Evolutionary conservation across 2,329 filamentous ascomycete species (phyloP).

Genomic region (Endoconidiophora polonica): DNA sequence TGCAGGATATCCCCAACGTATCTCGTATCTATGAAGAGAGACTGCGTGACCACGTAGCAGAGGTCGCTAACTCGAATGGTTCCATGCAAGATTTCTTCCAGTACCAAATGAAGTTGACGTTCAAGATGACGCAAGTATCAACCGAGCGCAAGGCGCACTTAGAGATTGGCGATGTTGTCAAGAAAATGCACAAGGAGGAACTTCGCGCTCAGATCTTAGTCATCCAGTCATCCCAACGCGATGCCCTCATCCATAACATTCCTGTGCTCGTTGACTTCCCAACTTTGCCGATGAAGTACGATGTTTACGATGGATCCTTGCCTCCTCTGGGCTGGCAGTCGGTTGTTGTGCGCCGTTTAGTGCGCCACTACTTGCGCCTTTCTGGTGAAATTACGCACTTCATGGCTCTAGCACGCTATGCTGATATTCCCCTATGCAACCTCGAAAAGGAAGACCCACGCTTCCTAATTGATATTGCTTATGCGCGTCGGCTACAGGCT

Average conservation of each 20-base stretch:
- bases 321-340: constrained; percentile 89
- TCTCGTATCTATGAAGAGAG: constrained; percentile 75
- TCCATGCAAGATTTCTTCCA: constrained; percentile 62
- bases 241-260: constrained; percentile 68
- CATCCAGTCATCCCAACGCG: constrained; percentile 75
- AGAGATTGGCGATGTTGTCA: constrained; percentile 73
- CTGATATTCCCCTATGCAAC: constrained; percentile 89
- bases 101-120: constrained; percentile 73
- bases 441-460: constrained; percentile 85
- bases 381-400: constrained; percentile 84
- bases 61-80: constrained; percentile 44
- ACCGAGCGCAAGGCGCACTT: constrained; percentile 79
- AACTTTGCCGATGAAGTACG: constrained; percentile 62
- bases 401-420: constrained; percentile 74
- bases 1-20: constrained; percentile 74
- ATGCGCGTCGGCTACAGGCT: constrained; percentile 73
- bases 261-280: constrained; percentile 73
- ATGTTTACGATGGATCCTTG: constrained; percentile 69
- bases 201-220: constrained; percentile 66
- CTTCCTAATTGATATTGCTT: constrained; percentile 90
- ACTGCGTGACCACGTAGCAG: constrained; percentile 46
- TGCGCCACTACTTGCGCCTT: constrained; percentile 83
- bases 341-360: constrained; percentile 69
- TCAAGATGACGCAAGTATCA: constrained; percentile 75
- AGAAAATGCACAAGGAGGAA: constrained; percentile 80